Percentiles rank a stretch among this genome's conserved stretches.
phyloP scores from a whole-genome alignment of 441 rosid genomes.

The Codiaeum variegatum region DNA sequence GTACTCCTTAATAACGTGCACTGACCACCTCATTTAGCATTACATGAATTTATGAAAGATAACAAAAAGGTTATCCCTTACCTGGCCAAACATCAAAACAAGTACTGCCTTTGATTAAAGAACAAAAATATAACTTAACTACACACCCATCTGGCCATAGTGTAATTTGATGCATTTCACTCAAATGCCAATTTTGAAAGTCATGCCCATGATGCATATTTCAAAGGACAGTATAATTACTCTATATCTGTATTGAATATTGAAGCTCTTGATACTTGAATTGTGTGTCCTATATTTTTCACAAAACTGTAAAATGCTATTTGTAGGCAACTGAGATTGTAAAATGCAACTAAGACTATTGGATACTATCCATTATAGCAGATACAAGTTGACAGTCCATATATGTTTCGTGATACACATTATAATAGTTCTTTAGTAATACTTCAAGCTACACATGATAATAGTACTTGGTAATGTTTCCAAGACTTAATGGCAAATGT shows the following conservation, averaged over 20 bases:
- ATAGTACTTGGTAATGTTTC: too few relatives aligned
- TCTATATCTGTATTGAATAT: not conserved
- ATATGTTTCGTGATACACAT: too few relatives aligned
- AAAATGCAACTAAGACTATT: too few relatives aligned
- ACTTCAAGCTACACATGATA: too few relatives aligned
- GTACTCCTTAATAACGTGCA: not conserved
- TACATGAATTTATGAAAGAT: not conserved
- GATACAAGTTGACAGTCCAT: too few relatives aligned
- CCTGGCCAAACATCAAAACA: not conserved
- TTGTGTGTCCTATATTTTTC: too few relatives aligned
- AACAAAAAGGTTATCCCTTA: not conserved
- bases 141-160: not conserved
- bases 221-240: not conserved
- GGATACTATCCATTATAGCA: too few relatives aligned
- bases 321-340: too few relatives aligned
- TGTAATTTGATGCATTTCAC: not conserved
- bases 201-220: not conserved
- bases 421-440: too few relatives aligned
- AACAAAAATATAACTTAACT: not conserved
- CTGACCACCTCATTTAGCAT: not conserved
- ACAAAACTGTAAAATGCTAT: too few relatives aligned
- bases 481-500: too few relatives aligned
- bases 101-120: not conserved
- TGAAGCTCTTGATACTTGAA: too few relatives aligned
- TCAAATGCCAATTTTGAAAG: not conserved